These are phyloP conservation scores for Leptographium lundbergii DNA, from an alignment of 2,329 filamentous ascomycete species.

Conservation along the genomic window DNA sequence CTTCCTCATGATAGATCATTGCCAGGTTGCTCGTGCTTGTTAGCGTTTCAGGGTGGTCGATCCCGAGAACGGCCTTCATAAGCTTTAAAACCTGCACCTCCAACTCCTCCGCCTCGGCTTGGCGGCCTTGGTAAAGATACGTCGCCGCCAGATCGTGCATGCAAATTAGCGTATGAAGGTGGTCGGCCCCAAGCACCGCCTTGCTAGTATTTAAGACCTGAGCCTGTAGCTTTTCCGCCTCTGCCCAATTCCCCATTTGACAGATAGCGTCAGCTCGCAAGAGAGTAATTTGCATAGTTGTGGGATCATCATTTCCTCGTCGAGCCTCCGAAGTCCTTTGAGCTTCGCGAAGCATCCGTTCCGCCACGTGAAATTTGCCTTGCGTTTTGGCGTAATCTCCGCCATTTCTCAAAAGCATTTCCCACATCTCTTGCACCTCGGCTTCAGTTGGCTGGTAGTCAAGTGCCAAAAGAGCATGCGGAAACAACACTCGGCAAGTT, in stretches of 20 bases:
- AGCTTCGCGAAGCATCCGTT: neutral
- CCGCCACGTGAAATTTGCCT: neutral
- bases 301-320: neutral
- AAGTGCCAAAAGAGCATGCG: neutral
- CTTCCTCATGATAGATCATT: neutral
- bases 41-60: slow-evolving; percentile 2
- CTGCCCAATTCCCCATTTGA: neutral
- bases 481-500: neutral
- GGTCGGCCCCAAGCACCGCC: slow-evolving; percentile 1
- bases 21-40: neutral
- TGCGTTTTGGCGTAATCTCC: neutral
- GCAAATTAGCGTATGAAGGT: neutral
- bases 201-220: neutral
- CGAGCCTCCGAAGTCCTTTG: neutral
- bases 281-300: neutral
- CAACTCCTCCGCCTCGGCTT: slow-evolving; percentile 10
- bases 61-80: neutral
- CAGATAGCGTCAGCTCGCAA: neutral
- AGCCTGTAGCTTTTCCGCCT: slow-evolving; percentile 8
- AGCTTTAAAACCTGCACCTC: neutral
- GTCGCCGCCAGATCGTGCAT: neutral
- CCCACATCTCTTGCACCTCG: neutral
- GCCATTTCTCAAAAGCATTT: neutral
- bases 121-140: neutral
- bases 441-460: neutral